Conservation (phyloP, 2,329 filamentous ascomycete genomes). For the Colletotrichum aenigma region DNA sequence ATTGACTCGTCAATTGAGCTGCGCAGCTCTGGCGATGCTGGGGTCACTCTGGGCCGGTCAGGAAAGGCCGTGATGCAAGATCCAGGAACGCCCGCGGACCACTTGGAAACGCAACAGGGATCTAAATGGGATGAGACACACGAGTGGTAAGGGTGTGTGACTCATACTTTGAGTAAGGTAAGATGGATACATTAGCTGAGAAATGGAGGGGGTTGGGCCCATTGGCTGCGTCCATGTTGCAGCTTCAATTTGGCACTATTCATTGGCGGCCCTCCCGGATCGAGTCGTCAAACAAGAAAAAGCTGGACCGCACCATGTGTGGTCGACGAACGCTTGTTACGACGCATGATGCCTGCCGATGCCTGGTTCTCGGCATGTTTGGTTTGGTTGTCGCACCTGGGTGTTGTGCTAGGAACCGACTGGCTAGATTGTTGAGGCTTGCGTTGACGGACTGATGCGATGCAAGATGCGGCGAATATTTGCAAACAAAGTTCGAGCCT, state of each 20-base stretch:
- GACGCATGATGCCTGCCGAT: neutral
- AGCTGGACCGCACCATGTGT: neutral
- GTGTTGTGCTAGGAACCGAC: neutral
- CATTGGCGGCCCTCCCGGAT: constrained; percentile 14
- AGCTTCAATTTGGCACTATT: constrained; percentile 9
- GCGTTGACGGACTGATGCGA: neutral
- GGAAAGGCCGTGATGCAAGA: constrained; percentile 18
- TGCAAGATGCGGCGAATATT: constrained; percentile 9
- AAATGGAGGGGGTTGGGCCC: constrained; percentile 18
- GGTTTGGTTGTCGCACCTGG: neutral
- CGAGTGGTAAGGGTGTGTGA: constrained; percentile 24
- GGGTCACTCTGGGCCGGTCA: neutral
- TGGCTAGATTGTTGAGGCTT: neutral
- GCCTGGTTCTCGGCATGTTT: neutral
- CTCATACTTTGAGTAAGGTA: constrained; percentile 13
- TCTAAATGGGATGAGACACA: constrained; percentile 20
- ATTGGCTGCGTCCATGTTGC: constrained; percentile 17
- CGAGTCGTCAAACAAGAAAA: constrained; percentile 16
- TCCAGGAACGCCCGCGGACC: constrained; percentile 22
- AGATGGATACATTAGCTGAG: constrained; percentile 1
- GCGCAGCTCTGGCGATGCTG: neutral
- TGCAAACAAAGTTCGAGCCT: constrained; percentile 11
- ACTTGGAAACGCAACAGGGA: constrained; percentile 16
- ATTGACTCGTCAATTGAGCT: constrained; percentile 22
- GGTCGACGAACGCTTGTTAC: neutral